These are phyloP conservation scores for Trypanosoma vivax DNA, from an alignment of 208 protist genomes.

Conservation along the genomic window DNA sequence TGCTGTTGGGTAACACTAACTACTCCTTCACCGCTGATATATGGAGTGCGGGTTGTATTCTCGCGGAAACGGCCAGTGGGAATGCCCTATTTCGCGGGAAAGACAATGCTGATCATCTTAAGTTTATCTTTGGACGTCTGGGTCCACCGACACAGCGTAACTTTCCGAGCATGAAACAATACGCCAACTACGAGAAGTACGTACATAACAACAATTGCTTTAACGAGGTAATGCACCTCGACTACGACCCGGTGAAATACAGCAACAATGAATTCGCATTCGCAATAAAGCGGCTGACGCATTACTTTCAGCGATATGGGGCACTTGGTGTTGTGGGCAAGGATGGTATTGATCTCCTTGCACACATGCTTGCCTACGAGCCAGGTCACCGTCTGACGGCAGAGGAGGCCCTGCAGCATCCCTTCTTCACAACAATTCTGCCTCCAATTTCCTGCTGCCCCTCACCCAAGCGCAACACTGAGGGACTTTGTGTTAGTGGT, in stretches of 20 bases:
- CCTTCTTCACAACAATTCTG: conserved; percentile 37
- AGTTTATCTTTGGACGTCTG: conserved; percentile 78
- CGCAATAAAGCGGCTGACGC: neutral
- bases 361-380: conserved; percentile 50
- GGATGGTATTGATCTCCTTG: conserved; percentile 57
- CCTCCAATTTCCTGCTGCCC: neutral
- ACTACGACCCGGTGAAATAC: neutral
- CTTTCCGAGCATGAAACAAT: conserved; percentile 47
- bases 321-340: conserved; percentile 35
- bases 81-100: conserved; percentile 72
- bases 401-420: conserved; percentile 55
- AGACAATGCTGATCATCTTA: conserved; percentile 80
- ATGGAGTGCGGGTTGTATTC: conserved; percentile 91
- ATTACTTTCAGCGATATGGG: conserved; percentile 19
- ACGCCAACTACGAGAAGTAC: conserved; percentile 32
- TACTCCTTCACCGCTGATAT: conserved; percentile 78
- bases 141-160: conserved; percentile 75
- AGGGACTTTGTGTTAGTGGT: too few species aligned
- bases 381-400: conserved; percentile 48
- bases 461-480: neutral
- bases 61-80: conserved; percentile 76
- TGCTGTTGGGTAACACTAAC: conserved; percentile 81
- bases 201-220: conserved; percentile 9
- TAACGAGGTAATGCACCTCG: neutral
- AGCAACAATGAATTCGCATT: neutral